Conservation (phyloP, 805 yeast genomes). For the Kodamaea fukazawae region DNA sequence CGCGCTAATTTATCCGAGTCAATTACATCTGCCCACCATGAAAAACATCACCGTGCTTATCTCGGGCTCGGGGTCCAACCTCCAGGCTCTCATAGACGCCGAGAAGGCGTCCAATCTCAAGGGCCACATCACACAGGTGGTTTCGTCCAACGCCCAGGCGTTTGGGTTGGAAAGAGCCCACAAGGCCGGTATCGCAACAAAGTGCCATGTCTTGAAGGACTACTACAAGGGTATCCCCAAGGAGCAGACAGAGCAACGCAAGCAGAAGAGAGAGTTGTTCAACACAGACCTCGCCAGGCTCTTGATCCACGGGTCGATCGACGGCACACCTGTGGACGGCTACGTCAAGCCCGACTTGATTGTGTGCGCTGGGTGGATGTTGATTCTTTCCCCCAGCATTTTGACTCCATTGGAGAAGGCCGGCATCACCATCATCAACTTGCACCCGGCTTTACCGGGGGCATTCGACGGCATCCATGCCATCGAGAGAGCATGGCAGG, state of each 20-base stretch:
- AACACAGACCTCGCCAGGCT: conserved; percentile 74
- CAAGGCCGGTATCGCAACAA: conserved; percentile 66
- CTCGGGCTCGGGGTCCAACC: conserved; percentile 93
- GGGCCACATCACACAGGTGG: conserved; percentile 65
- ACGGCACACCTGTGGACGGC: conserved; percentile 23
- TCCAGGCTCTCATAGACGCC: conserved; percentile 91
- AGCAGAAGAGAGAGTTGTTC: conserved; percentile 62
- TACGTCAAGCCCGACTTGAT: conserved; percentile 72
- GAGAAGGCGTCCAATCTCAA: conserved; percentile 38
- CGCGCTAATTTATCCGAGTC: conserved; percentile 12
- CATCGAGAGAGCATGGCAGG: conserved; percentile 93
- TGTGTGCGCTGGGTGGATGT: conserved; percentile 99
- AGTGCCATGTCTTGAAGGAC: conserved; percentile 63
- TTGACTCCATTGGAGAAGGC: conserved; percentile 60
- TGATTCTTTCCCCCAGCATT: conserved; percentile 78
- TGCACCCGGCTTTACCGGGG: conserved; percentile 97
- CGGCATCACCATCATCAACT: conserved; percentile 76
- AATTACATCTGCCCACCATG: conserved; percentile 8
- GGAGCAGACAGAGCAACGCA: conserved; percentile 57
- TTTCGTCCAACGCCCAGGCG: conserved; percentile 84
- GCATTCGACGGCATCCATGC: conserved; percentile 97
- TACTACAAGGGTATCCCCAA: conserved; percentile 78
- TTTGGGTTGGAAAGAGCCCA: conserved; percentile 82
- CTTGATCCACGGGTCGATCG: conserved; percentile 50
- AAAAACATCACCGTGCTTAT: conserved; percentile 67